Evolutionary conservation across 1,284 basidiomycete species (phyloP), one percentile per base, ranked within the genome.

Genomic region (Cryptococcus floricola): DNA sequence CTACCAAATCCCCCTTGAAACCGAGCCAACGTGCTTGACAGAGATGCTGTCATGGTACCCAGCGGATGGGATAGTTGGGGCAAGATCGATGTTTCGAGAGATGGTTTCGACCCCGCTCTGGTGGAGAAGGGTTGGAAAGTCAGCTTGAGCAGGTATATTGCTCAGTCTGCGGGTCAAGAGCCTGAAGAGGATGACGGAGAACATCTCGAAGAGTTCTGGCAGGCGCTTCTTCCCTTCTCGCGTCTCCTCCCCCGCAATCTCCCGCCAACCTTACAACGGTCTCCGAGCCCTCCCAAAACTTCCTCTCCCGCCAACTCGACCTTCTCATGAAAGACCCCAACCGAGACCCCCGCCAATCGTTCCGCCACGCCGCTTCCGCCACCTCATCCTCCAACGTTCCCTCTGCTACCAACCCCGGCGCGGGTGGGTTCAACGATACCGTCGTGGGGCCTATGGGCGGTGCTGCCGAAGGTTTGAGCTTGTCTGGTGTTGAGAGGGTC

Each of bases 1-100:
- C n/a, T n/a, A n/a, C n/a, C n/a, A n/a, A 87, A 0, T 96, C 96
- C 76, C 86, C n/a, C n/a, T 98, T 97, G 77, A 78, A 82, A n/a
- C n/a, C n/a, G n/a, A n/a, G n/a, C n/a, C n/a, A n/a, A n/a, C n/a
- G n/a, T n/a, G n/a, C n/a, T n/a, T n/a, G n/a, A n/a, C n/a, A n/a
- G n/a, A n/a, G n/a, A n/a, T n/a, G n/a, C n/a, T n/a, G n/a, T n/a
- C n/a, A n/a, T n/a, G n/a, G n/a, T n/a, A n/a, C n/a, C n/a, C n/a
- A n/a, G n/a, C n/a, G n/a, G n/a, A n/a, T n/a, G n/a, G n/a, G n/a
- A n/a, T n/a, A n/a, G n/a, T n/a, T n/a, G n/a, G n/a, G n/a, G n/a
- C n/a, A n/a, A n/a, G n/a, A n/a, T n/a, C n/a, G n/a, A n/a, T n/a
- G 19, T 19, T 19, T 19, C 2, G n/a, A n/a, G n/a, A n/a, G n/a